Evolutionary conservation across 2,329 filamentous ascomycete genomes (phyloP).

Genomic region (Neofusicoccum laricinum): DNA sequence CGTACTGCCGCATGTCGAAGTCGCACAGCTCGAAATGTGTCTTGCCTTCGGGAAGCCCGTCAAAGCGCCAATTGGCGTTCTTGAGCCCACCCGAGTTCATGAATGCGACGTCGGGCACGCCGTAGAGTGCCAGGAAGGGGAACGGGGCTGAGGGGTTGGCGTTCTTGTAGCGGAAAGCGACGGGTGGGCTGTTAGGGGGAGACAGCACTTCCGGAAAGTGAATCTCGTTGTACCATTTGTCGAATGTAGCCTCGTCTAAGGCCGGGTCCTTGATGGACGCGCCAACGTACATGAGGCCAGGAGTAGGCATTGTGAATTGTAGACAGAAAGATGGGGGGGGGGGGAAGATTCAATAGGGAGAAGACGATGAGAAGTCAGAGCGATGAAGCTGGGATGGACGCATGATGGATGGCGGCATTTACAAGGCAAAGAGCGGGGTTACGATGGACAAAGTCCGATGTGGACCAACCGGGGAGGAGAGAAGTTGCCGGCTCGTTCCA

Average conservation of each 20-base stretch:
- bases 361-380: background rate
- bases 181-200: conserved; percentile 1
- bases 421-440: background rate
- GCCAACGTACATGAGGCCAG: conserved; percentile 8
- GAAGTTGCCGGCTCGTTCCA: background rate
- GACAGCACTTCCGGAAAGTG: conserved; percentile 15
- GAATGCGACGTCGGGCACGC: background rate
- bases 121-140: background rate
- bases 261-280: conserved; percentile 13
- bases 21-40: background rate
- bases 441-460: background rate
- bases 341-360: background rate
- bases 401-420: background rate
- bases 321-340: background rate
- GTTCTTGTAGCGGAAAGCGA: conserved; percentile 18
- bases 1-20: conserved; percentile 1
- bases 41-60: background rate
- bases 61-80: background rate
- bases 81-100: background rate
- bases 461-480: background rate
- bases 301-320: background rate
- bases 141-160: background rate
- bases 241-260: conserved; percentile 15
- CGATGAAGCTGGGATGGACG: too few relatives aligned
- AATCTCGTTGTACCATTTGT: conserved; percentile 18